phyloP scores from a whole-genome alignment of 805 yeast species.

The Ogataea henricii region DNA sequence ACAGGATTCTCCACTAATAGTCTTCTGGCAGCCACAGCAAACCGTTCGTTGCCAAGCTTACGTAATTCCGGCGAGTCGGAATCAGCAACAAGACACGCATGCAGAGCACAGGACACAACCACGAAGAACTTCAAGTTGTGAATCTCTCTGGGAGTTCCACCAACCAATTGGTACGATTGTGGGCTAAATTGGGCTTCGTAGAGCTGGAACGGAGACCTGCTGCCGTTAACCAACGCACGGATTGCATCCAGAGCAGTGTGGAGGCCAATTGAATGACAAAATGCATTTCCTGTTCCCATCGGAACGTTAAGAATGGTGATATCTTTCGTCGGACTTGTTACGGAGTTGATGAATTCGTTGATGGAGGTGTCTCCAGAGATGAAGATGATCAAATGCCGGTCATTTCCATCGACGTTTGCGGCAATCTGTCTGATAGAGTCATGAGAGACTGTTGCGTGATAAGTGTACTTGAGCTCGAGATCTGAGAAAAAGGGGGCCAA shows the following conservation, averaged over 20 bases:
- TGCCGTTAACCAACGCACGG: constrained; percentile 34
- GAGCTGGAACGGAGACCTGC: constrained; percentile 38
- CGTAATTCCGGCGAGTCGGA: constrained; percentile 71
- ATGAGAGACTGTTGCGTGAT: constrained; percentile 44
- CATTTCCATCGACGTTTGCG: constrained; percentile 22
- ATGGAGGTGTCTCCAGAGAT: constrained; percentile 88
- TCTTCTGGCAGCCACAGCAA: constrained; percentile 63
- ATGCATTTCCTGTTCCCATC: constrained; percentile 85
- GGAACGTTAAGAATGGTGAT: constrained; percentile 52
- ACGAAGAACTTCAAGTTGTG: constrained; percentile 46
- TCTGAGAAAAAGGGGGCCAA: constrained; percentile 49
- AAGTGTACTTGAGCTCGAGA: constrained; percentile 37
- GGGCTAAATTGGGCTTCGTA: constrained; percentile 47
- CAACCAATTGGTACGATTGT: constrained; percentile 23
- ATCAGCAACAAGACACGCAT: constrained; percentile 81
- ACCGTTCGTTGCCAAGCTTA: constrained; percentile 63
- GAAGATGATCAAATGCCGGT: constrained; percentile 50
- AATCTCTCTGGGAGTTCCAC: constrained; percentile 17
- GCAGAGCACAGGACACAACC: constrained; percentile 84
- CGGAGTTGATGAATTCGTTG: constrained; percentile 67
- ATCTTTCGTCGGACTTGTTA: not conserved
- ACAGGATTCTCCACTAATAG: constrained; percentile 52
- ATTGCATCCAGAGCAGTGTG: constrained; percentile 38
- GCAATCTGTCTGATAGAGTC: constrained; percentile 47
- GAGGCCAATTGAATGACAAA: constrained; percentile 61